Percentiles rank a stretch among this genome's conserved stretches.
phyloP scores from a whole-genome alignment of 177 flowering plant species.

The Vitis hybrid region DNA sequence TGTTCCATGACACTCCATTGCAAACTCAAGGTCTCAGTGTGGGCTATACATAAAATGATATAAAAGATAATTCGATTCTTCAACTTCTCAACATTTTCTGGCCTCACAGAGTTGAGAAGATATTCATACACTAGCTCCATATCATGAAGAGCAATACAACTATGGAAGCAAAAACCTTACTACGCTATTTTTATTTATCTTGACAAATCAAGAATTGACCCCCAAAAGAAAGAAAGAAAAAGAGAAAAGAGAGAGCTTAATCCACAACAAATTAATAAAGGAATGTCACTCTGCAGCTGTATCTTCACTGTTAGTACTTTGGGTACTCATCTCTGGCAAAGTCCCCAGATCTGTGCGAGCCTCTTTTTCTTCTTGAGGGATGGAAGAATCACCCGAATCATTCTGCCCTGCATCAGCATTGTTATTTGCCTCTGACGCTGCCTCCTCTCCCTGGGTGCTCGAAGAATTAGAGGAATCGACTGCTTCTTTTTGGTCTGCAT shows the following conservation, averaged over 20 bases:
- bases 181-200: background rate
- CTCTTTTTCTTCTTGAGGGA: slow-evolving; percentile 54
- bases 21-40: too few species aligned
- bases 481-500: slow-evolving; percentile 18
- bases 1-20: too few species aligned
- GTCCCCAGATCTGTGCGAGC: slow-evolving; percentile 55
- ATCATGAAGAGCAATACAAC: background rate
- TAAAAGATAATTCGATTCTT: background rate
- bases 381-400: slow-evolving; percentile 18
- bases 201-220: background rate
- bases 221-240: background rate
- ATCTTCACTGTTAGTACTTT: slow-evolving; percentile 33
- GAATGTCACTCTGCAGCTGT: slow-evolving; percentile 43
- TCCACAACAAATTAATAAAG: background rate
- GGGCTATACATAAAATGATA: too few species aligned
- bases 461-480: slow-evolving; percentile 20
- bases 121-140: background rate
- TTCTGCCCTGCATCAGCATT: slow-evolving; percentile 18
- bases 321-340: slow-evolving; percentile 44
- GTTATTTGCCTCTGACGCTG: slow-evolving; percentile 7
- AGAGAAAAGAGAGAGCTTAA: background rate
- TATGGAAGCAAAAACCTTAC: background rate
- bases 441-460: slow-evolving; percentile 4
- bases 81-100: background rate
- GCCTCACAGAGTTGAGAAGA: background rate